Evolutionary conservation across 1,284 basidiomycete genomes (phyloP), one percentile per base, ranked within the genome.

Genomic region (Wolfiporia cocos): DNA sequence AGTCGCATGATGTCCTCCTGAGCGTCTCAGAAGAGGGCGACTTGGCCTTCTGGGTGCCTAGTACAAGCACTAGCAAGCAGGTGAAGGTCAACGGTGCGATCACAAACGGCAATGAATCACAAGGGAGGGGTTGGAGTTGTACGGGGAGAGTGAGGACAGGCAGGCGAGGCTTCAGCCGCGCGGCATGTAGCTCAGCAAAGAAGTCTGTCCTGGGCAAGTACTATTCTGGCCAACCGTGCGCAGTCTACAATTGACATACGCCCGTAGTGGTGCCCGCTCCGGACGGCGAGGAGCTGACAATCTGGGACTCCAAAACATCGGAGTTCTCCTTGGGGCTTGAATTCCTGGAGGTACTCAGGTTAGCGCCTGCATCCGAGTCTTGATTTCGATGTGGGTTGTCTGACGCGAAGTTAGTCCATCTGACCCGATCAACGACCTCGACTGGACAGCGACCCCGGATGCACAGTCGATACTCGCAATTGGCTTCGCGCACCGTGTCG

Each of bases 291-390:
- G 88, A 93, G 57, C 64, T 95, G 42, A 92, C 90, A 0, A 90
- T 97, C 17, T 96, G 92, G 92, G 91, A 96, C 61, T 94, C 91
- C 0, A 86, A 86, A 46, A 87, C 88, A 58, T 92, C 87, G n/a
- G 89, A 94, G 59, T 97, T 96, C 61, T 81, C 89, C 4, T 88
- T 88, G 1, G 93, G 93, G 2, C 66, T 92, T 37, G 92, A 95
- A 62, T 85, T 82, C 55, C 69, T 71, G 23, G 68, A 71, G 24
- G 61, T 74, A 11, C 81, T 80, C 46, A 72, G 69, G 87, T 88
- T 52, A 42, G 66, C 55, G n/a, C 22, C 32, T 29, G n/a, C n/a
- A 29, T n/a, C n/a, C n/a, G n/a, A n/a, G n/a, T n/a, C n/a, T n/a
- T n/a, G n/a, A n/a, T n/a, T n/a, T n/a, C n/a, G n/a, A n/a, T n/a